Evolutionary conservation across 371 early-diverging fungal genomes (phyloP).

Genomic region (Apophysomyces ossiformis): DNA sequence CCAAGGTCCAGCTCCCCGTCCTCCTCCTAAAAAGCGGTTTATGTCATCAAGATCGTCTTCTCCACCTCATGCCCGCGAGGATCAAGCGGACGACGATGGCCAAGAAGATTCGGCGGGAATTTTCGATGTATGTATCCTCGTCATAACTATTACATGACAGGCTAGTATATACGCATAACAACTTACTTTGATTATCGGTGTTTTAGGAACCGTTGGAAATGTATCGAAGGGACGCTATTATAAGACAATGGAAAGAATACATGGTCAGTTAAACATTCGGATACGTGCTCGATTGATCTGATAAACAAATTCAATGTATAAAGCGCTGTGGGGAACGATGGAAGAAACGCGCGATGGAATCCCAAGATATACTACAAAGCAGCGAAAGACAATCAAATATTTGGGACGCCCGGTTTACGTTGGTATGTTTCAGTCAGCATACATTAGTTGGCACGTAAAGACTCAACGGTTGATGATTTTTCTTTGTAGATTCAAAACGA

Average conservation of each 20-base stretch:
- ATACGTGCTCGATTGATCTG: too few species aligned
- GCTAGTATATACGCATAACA: neutral
- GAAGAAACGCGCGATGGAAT: conserved; percentile 13
- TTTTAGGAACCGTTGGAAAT: conserved; percentile 26
- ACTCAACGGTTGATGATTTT: neutral
- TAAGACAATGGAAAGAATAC: conserved; percentile 34
- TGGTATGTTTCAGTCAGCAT: conserved; percentile 13
- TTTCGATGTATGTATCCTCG: conserved; percentile 17
- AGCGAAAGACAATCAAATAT: conserved; percentile 12
- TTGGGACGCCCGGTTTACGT: conserved; percentile 23
- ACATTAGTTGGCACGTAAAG: neutral
- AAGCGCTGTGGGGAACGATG: conserved; percentile 22
- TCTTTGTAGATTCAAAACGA: conserved; percentile 19
- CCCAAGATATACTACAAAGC: conserved; percentile 12
- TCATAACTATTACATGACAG: neutral
- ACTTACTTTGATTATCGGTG: neutral
- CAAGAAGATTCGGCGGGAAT: conserved; percentile 22
- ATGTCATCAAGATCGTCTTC: conserved; percentile 24
- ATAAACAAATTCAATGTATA: too few species aligned
- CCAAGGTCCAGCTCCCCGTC: conserved; percentile 22
- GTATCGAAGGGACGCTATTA: conserved; percentile 27
- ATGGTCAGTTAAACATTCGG: conserved; percentile 18
- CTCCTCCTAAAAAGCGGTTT: conserved; percentile 25
- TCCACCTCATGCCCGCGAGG: conserved; percentile 22
- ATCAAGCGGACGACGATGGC: conserved; percentile 14